Evolutionary conservation across 2,329 filamentous ascomycete species (phyloP).

Genomic region (Myriangium duriaei): DNA sequence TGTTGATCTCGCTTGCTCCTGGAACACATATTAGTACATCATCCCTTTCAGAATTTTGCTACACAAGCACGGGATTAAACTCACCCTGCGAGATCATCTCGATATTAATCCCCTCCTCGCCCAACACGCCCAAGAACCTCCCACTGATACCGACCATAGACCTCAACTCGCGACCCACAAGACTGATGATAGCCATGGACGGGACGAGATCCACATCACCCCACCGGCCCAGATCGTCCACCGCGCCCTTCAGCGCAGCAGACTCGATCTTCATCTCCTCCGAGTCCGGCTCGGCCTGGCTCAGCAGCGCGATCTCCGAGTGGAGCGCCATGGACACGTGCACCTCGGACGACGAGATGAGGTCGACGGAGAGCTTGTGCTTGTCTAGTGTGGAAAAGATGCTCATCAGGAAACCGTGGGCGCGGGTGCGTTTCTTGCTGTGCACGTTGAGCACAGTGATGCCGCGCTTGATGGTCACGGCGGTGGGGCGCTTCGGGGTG

Average conservation of each 20-base stretch:
- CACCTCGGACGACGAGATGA: conserved; percentile 93
- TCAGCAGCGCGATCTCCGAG: conserved; percentile 50
- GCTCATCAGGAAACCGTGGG: conserved; percentile 87
- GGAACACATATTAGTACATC: conserved; percentile 8
- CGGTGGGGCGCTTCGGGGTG: conserved; percentile 33
- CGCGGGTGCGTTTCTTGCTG: conserved; percentile 91
- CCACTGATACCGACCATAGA: conserved; percentile 90
- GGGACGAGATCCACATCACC: conserved; percentile 83
- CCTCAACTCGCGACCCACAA: conserved; percentile 94
- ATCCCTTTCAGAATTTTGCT: neutral
- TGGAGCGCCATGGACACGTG: conserved; percentile 97
- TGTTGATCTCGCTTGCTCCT: conserved; percentile 98
- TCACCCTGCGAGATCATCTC: conserved; percentile 99
- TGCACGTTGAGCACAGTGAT: conserved; percentile 97
- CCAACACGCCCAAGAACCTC: conserved; percentile 86
- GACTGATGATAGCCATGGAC: conserved; percentile 87
- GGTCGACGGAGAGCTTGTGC: conserved; percentile 78
- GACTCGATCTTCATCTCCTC: conserved; percentile 37
- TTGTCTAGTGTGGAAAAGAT: conserved; percentile 87
- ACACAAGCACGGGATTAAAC: conserved; percentile 16
- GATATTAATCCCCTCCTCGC: conserved; percentile 88
- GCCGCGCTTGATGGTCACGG: conserved; percentile 93
- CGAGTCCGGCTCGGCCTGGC: conserved; percentile 28
- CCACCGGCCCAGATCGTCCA: conserved; percentile 61
- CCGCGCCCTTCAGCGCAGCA: conserved; percentile 37